Evolutionary conservation across 1,139 yeast species (phyloP).

Genomic region (Candida tetrigidarum): DNA sequence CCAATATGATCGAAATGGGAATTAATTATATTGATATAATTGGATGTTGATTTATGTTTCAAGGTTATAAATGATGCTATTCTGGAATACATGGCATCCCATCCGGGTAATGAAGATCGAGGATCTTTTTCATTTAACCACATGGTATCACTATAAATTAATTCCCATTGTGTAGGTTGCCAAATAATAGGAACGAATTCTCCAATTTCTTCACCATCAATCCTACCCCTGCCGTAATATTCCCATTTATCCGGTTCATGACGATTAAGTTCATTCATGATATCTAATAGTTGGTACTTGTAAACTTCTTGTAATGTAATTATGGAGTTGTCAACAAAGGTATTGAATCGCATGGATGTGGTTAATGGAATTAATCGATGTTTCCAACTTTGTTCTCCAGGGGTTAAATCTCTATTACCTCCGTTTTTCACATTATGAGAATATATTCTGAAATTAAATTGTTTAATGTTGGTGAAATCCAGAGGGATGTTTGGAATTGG

Average conservation of each 20-base stretch:
- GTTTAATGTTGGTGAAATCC: conserved; percentile 20
- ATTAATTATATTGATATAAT: conserved; percentile 49
- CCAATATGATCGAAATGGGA: conserved; percentile 66
- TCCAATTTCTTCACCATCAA: conserved; percentile 36
- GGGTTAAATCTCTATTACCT: conserved; percentile 27
- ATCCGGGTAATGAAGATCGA: conserved; percentile 41
- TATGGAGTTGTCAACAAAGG: conserved; percentile 26
- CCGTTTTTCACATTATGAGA: conserved; percentile 46
- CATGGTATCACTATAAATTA: conserved; percentile 33
- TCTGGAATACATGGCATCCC: conserved; percentile 59
- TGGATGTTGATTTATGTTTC: conserved; percentile 29
- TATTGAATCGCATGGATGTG: conserved; percentile 33
- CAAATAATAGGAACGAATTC: conserved; percentile 41
- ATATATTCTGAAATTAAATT: conserved; percentile 35
- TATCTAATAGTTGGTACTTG: conserved; percentile 36
- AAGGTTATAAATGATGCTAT: conserved; percentile 51
- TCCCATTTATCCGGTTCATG: conserved; percentile 30
- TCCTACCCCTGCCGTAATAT: conserved; percentile 38
- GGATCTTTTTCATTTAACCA: conserved; percentile 38
- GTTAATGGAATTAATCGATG: conserved; percentile 28
- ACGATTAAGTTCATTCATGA: conserved; percentile 32
- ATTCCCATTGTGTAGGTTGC: conserved; percentile 34
- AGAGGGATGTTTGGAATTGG: conserved; percentile 22
- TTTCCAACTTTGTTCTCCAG: conserved; percentile 38
- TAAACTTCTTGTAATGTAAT: conserved; percentile 43